A percentile compares a stretch with the other conserved stretches of the same genome.
phyloP scores from a whole-genome alignment of 352 stramenopile species.

The Phytophthora litchii region DNA sequence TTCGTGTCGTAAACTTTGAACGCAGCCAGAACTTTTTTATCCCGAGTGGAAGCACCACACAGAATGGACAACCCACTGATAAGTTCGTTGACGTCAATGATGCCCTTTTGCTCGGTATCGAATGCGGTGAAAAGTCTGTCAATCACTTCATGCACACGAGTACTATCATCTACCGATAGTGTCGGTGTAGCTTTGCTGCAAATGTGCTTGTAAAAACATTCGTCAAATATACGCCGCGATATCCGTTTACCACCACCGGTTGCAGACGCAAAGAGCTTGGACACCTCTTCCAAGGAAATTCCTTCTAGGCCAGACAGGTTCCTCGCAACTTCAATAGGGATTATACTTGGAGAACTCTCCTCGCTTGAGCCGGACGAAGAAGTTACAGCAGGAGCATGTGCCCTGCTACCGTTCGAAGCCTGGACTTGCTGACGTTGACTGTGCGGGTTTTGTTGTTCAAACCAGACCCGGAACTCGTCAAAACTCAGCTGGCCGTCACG shows the following conservation, averaged over 20 bases:
- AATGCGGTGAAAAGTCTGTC: conserved; percentile 80
- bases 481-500: conserved; percentile 78
- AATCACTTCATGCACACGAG: conserved; percentile 72
- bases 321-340: conserved; percentile 72
- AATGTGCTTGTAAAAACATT: conserved; percentile 79
- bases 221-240: conserved; percentile 68
- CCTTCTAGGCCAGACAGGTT: conserved; percentile 71
- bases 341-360: conserved; percentile 23
- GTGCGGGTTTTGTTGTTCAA: conserved; percentile 61
- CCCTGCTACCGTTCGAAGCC: conserved; percentile 22
- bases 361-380: conserved; percentile 30
- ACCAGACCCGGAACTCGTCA: conserved; percentile 81
- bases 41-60: conserved; percentile 54
- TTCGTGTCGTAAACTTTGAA: conserved; percentile 90
- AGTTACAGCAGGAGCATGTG: conserved; percentile 11
- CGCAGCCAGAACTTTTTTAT: conserved; percentile 73
- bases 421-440: conserved; percentile 9
- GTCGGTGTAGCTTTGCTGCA: conserved; percentile 35
- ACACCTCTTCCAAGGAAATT: conserved; percentile 67
- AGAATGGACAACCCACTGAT: conserved; percentile 75
- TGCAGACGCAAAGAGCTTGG: conserved; percentile 57
- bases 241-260: conserved; percentile 59
- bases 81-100: conserved; percentile 81
- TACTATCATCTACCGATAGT: conserved; percentile 54
- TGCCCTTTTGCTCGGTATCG: conserved; percentile 73